Percentiles rank a stretch among this genome's conserved stretches.
Evolutionary conservation across 2,329 filamentous ascomycete species (phyloP).

Genomic region (Aspergillus texensis): DNA sequence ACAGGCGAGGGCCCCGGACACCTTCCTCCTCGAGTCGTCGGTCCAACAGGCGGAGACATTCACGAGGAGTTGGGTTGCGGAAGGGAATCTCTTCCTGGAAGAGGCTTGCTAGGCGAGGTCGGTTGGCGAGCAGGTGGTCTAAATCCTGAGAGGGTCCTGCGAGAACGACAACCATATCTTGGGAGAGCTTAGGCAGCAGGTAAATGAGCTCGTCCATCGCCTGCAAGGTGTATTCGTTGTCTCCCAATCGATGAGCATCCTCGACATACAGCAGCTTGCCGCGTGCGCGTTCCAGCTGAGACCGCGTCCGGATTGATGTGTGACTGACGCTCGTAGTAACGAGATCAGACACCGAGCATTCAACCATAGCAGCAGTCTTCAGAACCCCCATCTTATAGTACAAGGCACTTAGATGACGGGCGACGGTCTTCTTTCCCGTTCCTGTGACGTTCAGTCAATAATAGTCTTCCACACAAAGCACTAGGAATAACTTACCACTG

Average conservation of each 20-base stretch:
- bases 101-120: slow-evolving; percentile 19
- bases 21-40: slow-evolving; percentile 19
- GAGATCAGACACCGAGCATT: slow-evolving; percentile 21
- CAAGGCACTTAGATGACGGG: slow-evolving; percentile 19
- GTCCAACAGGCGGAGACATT: slow-evolving; percentile 23
- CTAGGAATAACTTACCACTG: slow-evolving; percentile 10
- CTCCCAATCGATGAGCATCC: slow-evolving; percentile 22
- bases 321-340: slow-evolving; percentile 7
- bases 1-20: slow-evolving; percentile 15
- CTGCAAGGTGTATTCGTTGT: slow-evolving; percentile 14
- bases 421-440: slow-evolving; percentile 20
- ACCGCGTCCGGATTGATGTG: slow-evolving; percentile 13
- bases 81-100: slow-evolving; percentile 26
- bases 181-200: slow-evolving; percentile 17
- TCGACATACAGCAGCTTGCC: slow-evolving; percentile 23
- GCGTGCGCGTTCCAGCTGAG: slow-evolving; percentile 16
- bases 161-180: slow-evolving; percentile 22
- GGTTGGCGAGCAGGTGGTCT: slow-evolving; percentile 22
- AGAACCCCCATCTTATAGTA: slow-evolving; percentile 27
- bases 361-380: slow-evolving; percentile 15
- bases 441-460: slow-evolving; percentile 4
- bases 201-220: slow-evolving; percentile 22
- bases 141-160: slow-evolving; percentile 20
- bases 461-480: background rate
- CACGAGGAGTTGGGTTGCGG: slow-evolving; percentile 23